Evolutionary conservation across 1,284 basidiomycete species (phyloP), one percentile per base, ranked within the genome.

Genomic region (Vanrija pseudolonga): DNA sequence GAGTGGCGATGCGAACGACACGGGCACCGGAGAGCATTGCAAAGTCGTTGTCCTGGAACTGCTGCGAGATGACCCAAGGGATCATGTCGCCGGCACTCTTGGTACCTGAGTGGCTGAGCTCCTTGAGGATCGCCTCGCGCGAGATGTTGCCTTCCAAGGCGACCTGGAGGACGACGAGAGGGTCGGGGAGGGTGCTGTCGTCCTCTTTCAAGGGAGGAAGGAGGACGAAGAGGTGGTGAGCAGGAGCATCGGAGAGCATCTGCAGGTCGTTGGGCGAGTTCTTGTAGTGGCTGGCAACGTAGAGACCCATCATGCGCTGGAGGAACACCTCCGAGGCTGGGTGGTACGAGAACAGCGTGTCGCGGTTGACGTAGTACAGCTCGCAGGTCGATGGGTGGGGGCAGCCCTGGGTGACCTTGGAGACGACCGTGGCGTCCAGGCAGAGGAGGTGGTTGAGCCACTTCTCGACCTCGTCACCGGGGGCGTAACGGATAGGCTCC

Each of bases 231-330:
- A 98, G 83, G 65, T 95, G 90, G 69, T 98, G 95, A 0, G 92
- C 93, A 0, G 96, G 96, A 0, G 96, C 96, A 69, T 98, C 96
- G 8, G 89, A 91, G 75, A 98, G 84, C 51, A 99, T 84, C 73
- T 98, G 95, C 42, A 99, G 80, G 72, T 98, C 96, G 73, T 99
- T 98, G 19, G 96, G 96, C 70, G 94, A 90, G 76, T 98, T 99
- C 77, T 99, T 99, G 81, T 99, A 99, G 76, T 99, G 96, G 47
- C 86, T 88, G 1, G 95, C 90, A 50, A 98, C 94, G 76, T 97
- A 98, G 2, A 98, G 81, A 6, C 90, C 88, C 93, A 98, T 97
- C 88, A 98, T 93, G 44, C 94, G 85, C 77, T 98, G 96, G 42
- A 99, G 81, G 80, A 99, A 99, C 19, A 89, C 83, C 75, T 99